Conservation (phyloP, 345 rosid genomes). For the Pelargonium nanum region DNA sequence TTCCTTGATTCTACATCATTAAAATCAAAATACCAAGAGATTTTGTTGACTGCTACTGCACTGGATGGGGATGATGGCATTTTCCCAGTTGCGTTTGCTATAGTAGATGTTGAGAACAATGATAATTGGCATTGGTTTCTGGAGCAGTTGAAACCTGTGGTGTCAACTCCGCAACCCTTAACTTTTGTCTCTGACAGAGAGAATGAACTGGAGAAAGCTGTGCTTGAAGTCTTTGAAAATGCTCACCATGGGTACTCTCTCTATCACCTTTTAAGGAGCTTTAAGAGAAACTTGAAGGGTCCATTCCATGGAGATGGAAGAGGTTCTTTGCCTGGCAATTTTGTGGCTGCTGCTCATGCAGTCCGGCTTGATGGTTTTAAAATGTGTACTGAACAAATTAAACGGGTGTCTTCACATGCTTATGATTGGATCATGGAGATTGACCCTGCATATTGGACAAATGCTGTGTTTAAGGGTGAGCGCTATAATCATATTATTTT, state of each 20-base stretch:
- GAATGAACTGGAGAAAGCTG: constrained; percentile 47
- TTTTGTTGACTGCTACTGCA: constrained; percentile 67
- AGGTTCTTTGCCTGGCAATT: constrained; percentile 45
- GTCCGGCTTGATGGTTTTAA: constrained; percentile 49
- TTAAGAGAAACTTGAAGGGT: constrained; percentile 54
- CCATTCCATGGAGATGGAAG: constrained; percentile 84
- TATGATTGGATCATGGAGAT: constrained; percentile 77
- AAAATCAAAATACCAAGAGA: constrained; percentile 71
- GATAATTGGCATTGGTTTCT: constrained; percentile 83
- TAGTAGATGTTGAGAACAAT: constrained; percentile 65
- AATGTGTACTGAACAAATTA: constrained; percentile 47
- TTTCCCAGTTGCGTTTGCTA: constrained; percentile 71
- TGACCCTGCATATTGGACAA: constrained; percentile 60
- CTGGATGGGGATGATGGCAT: constrained; percentile 70
- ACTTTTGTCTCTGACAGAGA: constrained; percentile 76
- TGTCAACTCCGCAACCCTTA: constrained; percentile 40
- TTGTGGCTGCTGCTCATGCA: constrained; percentile 72
- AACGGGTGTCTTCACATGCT: constrained; percentile 50
- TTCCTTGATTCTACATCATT: constrained; percentile 64
- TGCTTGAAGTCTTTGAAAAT: constrained; percentile 55
- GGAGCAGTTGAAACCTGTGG: constrained; percentile 50
- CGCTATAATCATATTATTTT: constrained; percentile 47
- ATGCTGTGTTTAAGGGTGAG: constrained; percentile 64
- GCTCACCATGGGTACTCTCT: constrained; percentile 63
- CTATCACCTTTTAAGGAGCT: constrained; percentile 62